Base-by-base conservation (phyloP, 345 rosid species). In the Linum lewisii region DNA sequence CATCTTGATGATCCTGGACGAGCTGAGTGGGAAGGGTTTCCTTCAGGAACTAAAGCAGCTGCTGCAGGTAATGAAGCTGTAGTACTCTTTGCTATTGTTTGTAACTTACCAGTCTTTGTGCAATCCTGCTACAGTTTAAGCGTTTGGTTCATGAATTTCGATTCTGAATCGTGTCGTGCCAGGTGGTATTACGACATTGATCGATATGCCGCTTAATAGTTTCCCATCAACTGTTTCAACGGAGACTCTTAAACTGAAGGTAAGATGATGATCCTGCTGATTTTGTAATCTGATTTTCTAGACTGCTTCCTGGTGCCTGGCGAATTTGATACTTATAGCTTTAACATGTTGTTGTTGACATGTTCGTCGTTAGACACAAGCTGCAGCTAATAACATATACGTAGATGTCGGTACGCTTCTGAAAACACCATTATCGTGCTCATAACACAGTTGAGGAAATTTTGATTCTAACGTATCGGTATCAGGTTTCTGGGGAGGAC, bases 1-100 rank as follows among this genome's bases (percentile, higher is more conserved):
- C 99, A 93, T 79, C 91, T 89, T 66, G 94, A 93, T 81, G 99
- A 89, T 74, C 99, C 99, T n/a, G 95, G 97, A 62, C 85, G 91
- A 78, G 65, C 81, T 70, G 95, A 93, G 55, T 93, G 97, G 99
- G 97, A 93, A 82, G 99, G 99, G 24, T 93, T 87, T 77, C 82
- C 86, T 64, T 82, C 99, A 19, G 97, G 99, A 59, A 93, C 99
- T 57, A 86, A 76, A 71, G 99, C 99, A 56, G 97, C 99, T 65
- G 95, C 95, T 66, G 99, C 99, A 64, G 94, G 97, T 93, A 70
- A 42, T 11, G 16, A 11, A 24, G n/a, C 5, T 29, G 34, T 54
- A 51, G n/a, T n/a, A n/a, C n/a, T n/a, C n/a, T n/a, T n/a, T 62
- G 42, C 20, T 51, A 13, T 47, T 2, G 16, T 64, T 21, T 18